Evolutionary conservation across 495 filamentous ascomycete species (phyloP), one percentile per base, ranked within the genome.

Genomic region (Schizothecium vesticola): DNA sequence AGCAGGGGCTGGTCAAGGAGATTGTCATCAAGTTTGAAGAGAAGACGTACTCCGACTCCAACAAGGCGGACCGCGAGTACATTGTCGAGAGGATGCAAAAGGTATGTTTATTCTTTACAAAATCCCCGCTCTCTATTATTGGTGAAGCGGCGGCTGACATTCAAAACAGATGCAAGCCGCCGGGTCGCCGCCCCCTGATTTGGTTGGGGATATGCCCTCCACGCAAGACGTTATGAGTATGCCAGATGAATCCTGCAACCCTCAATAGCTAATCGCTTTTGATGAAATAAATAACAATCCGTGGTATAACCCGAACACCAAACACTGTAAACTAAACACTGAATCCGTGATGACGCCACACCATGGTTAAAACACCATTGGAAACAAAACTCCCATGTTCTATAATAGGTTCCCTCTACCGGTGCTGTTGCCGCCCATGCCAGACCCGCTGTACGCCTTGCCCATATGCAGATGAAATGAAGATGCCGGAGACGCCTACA

Each of bases 21-120:
- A 97, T 99, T 77, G 92, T 97, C 69, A 79, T 76, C 69, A 93
- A 90, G 76, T 99, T 99, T 75, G 92, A 99, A 77, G 84, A 89
- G 74, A 78, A 82, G 28, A 84, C 80, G 1, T 99, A 94, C 79
- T 84, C 85, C 21, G 95, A 99, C 82, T 85, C 89, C 55, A 92
- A 96, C 80, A 78, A 88, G 24, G 84, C 85, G 60, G 92, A 96
- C 82, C 83, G 93, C 69, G 92, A 96, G 79, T 97, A 91, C 81
- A 93, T 99, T 73, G 92, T 97, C 72, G 93, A 97, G 73, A 87
- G 89, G 75, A 98, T 99, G 95, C 95, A 99, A 75, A 92, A 94
- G 87, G 95, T 97, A 76, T 76, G 86, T 77, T 60, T 62, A 3
- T 51, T 51, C 5, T n/a, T n/a, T 7, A 51, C 36, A 19, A 19